Evolutionary conservation across 305 asterid genomes (phyloP).

Genomic region (Fraxinus latifolia): DNA sequence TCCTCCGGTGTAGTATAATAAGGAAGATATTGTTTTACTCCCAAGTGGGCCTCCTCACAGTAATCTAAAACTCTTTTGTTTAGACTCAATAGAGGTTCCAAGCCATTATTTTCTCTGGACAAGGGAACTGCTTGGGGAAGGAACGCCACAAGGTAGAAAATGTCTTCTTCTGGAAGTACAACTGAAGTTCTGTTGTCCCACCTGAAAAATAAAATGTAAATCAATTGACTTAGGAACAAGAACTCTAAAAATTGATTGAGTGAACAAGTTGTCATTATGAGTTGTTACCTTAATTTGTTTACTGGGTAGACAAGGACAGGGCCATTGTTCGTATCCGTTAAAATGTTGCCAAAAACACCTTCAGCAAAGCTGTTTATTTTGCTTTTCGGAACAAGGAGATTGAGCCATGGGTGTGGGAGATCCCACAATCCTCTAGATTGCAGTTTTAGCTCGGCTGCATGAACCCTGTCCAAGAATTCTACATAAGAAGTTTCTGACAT

Average conservation of each 20-base stretch:
- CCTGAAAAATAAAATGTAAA: constrained; percentile 35
- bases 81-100: constrained; percentile 43
- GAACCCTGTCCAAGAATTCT: constrained; percentile 85
- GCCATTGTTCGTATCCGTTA: constrained; percentile 64
- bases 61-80: constrained; percentile 59
- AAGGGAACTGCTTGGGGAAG: constrained; percentile 66
- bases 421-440: constrained; percentile 75
- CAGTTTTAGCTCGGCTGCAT: constrained; percentile 58
- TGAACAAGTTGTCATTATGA: background rate
- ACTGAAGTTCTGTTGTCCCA: constrained; percentile 81
- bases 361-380: constrained; percentile 58
- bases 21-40: constrained; percentile 81
- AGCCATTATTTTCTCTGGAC: constrained; percentile 43
- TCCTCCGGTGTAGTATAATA: constrained; percentile 61
- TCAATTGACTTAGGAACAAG: constrained; percentile 7
- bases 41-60: constrained; percentile 52
- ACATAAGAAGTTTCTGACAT: constrained; percentile 60
- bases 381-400: constrained; percentile 71
- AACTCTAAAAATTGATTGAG: constrained; percentile 13
- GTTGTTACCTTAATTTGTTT: constrained; percentile 66
- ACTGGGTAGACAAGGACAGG: constrained; percentile 83
- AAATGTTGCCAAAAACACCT: constrained; percentile 59
- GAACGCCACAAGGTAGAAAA: constrained; percentile 78
- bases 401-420: constrained; percentile 89
- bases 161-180: constrained; percentile 73